Evolutionary conservation across 345 rosid species (phyloP).

Genomic region (Raphanus sativus): DNA sequence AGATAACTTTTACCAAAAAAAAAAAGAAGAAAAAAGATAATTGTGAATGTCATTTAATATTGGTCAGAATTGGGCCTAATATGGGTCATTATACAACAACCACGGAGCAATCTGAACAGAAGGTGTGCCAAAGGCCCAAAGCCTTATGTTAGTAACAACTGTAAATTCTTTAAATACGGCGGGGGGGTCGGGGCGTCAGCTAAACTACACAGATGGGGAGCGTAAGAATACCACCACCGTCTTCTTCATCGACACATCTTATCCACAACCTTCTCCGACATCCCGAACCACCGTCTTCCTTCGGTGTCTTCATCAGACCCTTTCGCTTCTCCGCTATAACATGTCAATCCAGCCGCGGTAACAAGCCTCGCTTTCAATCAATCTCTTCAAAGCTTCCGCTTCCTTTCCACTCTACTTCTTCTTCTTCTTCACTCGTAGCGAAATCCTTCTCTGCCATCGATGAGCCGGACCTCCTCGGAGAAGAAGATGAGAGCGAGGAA

Average conservation of each 20-base stretch:
- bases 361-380: conserved; percentile 6
- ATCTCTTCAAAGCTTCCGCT: not conserved
- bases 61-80: too few species aligned
- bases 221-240: conserved; percentile 24
- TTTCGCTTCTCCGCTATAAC: conserved; percentile 15
- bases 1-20: too few species aligned
- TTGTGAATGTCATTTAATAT: too few species aligned
- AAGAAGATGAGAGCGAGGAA: conserved; percentile 27
- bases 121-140: not conserved
- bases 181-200: too few species aligned
- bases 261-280: conserved; percentile 37
- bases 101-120: not conserved
- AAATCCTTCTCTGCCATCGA: conserved; percentile 25
- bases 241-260: conserved; percentile 37
- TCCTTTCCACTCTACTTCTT: conserved; percentile 1
- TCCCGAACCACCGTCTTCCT: conserved; percentile 26
- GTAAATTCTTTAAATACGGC: too few species aligned
- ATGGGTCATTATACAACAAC: not conserved
- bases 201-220: conserved; percentile 18
- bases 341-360: conserved; percentile 3
- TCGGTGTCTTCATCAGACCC: conserved; percentile 23
- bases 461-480: conserved; percentile 13
- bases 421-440: conserved; percentile 1
- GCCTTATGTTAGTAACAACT: not conserved
- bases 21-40: too few species aligned